Evolutionary conservation across 1,284 basidiomycete species (phyloP), one percentile per base, ranked within the genome.

Genomic region (Grifola frondosa): DNA sequence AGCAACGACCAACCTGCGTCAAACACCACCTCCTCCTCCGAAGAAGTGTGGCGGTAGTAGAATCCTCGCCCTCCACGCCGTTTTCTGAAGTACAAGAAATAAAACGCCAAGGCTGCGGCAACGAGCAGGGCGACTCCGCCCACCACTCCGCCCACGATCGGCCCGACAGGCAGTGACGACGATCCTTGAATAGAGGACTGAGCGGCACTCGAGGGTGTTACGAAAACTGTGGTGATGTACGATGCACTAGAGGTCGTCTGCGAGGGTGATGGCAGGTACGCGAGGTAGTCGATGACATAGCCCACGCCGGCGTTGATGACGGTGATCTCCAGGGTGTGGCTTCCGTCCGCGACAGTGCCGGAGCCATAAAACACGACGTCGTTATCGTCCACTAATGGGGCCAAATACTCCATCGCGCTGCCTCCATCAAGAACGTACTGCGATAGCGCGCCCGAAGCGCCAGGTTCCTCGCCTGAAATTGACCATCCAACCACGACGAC

Each of bases 311-410:
- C 25, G 28, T 24, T 22, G 21, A 49, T 15, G 30, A 59, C 32
- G 19, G 36, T 34, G 36, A 59, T 49, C 17, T 50, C 46, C 25
- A 59, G 52, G 1, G 52, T 49, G 45, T 59, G 57, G 6, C 17
- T 25, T 20, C 30, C 39, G 13, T 37, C 31, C 6, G 46, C 15
- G 30, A 57, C 52, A 13, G 32, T 21, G 10, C 44, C 46, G 19
- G 53, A 54, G 33, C 42, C 30, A 44, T 46, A 59, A 49, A 57
- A 55, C 10, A 30, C 20, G 17, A 47, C 46, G 21, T 22, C 19
- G 12, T 51, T 40, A 16, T 44, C 48, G 34, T 52, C 46, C 11
- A 25, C 38, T 30, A 30, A 29, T 19, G 43, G n/a, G 2, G 49
- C 52, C 8, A 42, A 35, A 45, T 34, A 57, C 25, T 50, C 7